Base-by-base conservation (phyloP, 768 basidiomycete species). In the Hemileccinum rubropunctum region DNA sequence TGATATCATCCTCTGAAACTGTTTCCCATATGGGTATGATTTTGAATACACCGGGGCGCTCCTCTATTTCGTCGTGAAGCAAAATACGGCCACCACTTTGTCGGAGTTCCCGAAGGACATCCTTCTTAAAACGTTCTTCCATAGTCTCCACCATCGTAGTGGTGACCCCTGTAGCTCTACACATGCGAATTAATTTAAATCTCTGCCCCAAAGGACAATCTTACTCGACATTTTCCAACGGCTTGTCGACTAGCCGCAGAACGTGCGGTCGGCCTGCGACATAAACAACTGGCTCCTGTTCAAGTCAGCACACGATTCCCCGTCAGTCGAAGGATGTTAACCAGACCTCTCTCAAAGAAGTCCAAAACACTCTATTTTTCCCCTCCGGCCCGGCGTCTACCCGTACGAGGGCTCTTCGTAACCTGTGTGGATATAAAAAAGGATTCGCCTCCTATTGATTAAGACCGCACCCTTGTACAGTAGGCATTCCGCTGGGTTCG, bases 21-120 rank as follows among this genome's bases (percentile, higher is more conserved):
- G 81, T 83, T 69, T 98, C 95, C 95, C 95, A 99, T 42, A 94
- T 83, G 1, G 97, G 95, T 33, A 97, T 86, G 56, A 99, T 89
- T 10, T 86, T 79, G 68, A 93, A 98, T 1, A 82, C 77, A 2
- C 95, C 95, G 1, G 94, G 90, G 34, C 88, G 79, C 47, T 95
- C 94, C 66, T 97, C 95, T 6, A 97, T 82, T 70, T 99, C 95
- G 59, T 98, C 95, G 56, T 98, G 97, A 2, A 98, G 78, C 1
- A 99, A 73, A 36, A 99, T 82, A 21, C 90, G 81, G 4, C 94
- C 94, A 55, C 62, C 61, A 32, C 81, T 80, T 27, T 75, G 71
- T 36, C 76, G 76, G n/a, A 95, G 73, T 69, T 99, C 97, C 3
- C 78, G 75, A 7, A 97, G 71, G 11, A 98, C 82, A 60, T 99